Evolutionary conservation across 2,329 filamentous ascomycete species (phyloP), one percentile per base, ranked within the genome.

Genomic region (Alternaria hordeiaustralica): DNA sequence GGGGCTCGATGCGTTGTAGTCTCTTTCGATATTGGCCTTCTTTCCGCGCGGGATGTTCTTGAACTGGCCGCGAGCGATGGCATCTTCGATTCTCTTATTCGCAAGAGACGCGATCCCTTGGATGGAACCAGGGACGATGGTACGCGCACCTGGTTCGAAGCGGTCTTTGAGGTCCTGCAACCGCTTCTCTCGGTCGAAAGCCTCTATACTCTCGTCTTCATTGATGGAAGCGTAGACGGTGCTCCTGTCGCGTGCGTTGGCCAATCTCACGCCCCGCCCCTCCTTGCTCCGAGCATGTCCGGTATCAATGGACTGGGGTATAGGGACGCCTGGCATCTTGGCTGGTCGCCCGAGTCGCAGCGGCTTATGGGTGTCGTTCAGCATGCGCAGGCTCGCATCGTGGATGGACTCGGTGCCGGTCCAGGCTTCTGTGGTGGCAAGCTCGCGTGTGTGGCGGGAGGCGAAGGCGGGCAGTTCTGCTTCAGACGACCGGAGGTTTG

Each of bases 11-110:
- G 92, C 92, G 68, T 92, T 89, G 55, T 92, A 84, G 71, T 98
- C 94, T n/a, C 91, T 84, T 78, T 94, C 88, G n/a, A 95, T 85
- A 6, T 89, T 90, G 70, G 91, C 91, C 0, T 95, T 95, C 3
- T 94, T 87, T 26, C 76, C 8, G 89, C 74, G 71, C 6, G 74
- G 89, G 12, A 99, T 91, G 71, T 96, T 90, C 76, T 88, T 88
- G 82, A 99, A 98, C 76, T 97, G 92, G 0, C 96, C 96, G 30
- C 94, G 85, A 1, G 93, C 91, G 73, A 98, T 97, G 6, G 96
- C 96, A 75, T 97, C 91, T 78, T 97, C 95, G 64, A 99, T 98
- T 21, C 91, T 84, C 80, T 97, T 90, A 77, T 98, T 97, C 1
- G 96, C 96, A 55, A 98, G 81, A 0, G 92, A 92, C 5, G 91